These are phyloP conservation scores for Zea luxurians DNA, from an alignment of 176 grass and related monocot genomes.

Conservation along the genomic window DNA sequence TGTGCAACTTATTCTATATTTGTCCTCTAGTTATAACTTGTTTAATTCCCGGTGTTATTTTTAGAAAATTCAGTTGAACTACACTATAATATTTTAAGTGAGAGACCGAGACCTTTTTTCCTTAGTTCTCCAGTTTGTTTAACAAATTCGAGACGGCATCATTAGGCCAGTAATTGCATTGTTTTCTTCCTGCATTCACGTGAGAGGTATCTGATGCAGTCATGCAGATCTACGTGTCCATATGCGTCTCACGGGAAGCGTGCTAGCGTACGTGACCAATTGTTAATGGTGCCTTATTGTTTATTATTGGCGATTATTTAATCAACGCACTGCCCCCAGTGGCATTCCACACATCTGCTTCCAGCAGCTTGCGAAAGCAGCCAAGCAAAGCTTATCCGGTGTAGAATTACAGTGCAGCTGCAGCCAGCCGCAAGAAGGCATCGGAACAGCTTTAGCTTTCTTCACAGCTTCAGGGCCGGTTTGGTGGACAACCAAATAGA, in stretches of 20 bases:
- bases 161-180: constrained; percentile 27
- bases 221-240: not conserved
- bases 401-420: too few species aligned
- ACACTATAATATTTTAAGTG: not conserved
- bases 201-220: constrained; percentile 16
- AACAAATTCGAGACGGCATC: constrained; percentile 8
- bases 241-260: not conserved
- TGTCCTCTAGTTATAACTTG: too few species aligned
- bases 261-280: not conserved
- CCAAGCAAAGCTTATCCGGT: too few species aligned
- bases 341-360: constrained; percentile 20
- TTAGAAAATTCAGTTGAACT: not conserved
- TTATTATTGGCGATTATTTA: constrained; percentile 18
- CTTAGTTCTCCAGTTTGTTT: not conserved
- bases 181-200: constrained; percentile 21
- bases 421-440: too few species aligned
- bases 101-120: not conserved
- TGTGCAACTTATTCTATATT: too few species aligned
- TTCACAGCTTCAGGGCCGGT: too few species aligned
- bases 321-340: constrained; percentile 13
- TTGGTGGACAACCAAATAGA: too few species aligned
- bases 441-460: too few species aligned
- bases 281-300: constrained; percentile 9
- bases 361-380: too few species aligned
- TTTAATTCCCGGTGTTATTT: too few species aligned